Evolutionary conservation across 306 rosid species (phyloP), one percentile per base, ranked within the genome.

Genomic region (Quercus robur): DNA sequence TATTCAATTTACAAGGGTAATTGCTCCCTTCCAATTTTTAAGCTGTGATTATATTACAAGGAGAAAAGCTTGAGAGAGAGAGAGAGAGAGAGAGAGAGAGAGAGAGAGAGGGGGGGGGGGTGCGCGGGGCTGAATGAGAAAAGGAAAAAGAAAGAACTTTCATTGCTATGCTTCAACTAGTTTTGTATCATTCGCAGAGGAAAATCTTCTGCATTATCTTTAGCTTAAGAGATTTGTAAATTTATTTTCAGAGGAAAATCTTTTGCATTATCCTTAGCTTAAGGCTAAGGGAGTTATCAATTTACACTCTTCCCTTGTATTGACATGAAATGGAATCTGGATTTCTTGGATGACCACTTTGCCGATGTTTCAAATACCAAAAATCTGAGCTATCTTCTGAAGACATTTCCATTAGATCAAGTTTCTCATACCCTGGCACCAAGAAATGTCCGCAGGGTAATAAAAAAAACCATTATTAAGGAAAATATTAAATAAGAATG

Each of bases 401-500:
- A 35, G n/a, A 10, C n/a, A 18, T 8, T 19, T 68, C 51, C 25
- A 19, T 10, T 28, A 20, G 41, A 19, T 33, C 23, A 8, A 68
- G 2, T 35, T 68, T 68, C 72, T 83, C 84, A 83, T 28, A 82
- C 83, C 77, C 66, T 82, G n/a, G 79, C 91, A 52, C 91, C 79
- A 74, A 85, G 72, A 83, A 88, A 74, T 46, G 87, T 52, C 64
- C 81, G 83, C 17, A 70, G 15, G 5, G 8, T 30, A 73, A 52
- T 20, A 57, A 52, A 73, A 70, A 71, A 33, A 18, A 84, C 26
- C 75, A 81, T 75, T 52, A 46, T 10, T 25, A 15, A 54, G 62
- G 5, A 18, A 72, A 13, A 55, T 82, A 54, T 72, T 56, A 66
- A 35, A 59, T 70, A 35, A 64, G 74, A 73, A 73, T 33, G 51